Evolutionary conservation across 2,329 filamentous ascomycete genomes (phyloP).

Genomic region (Fusarium algeriense): DNA sequence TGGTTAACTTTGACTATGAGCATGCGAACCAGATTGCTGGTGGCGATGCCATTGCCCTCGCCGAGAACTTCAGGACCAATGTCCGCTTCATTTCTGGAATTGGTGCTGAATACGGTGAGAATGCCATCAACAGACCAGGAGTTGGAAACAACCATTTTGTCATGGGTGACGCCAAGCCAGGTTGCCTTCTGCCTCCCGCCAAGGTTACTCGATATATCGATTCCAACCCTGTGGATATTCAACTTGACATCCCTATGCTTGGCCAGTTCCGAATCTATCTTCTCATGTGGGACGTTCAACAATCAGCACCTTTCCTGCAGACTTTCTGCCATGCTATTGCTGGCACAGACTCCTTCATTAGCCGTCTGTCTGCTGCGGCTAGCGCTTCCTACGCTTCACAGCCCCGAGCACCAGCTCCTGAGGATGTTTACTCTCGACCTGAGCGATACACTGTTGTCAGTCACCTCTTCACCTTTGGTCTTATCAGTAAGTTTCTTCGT

Average conservation of each 20-base stretch:
- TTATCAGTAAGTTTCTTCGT: conserved; percentile 68
- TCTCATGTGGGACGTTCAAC: conserved; percentile 72
- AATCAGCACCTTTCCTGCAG: conserved; percentile 68
- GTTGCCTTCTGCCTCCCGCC: conserved; percentile 72
- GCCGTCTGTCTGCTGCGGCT: conserved; percentile 69
- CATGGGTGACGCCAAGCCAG: conserved; percentile 64
- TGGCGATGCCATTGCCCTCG: conserved; percentile 72
- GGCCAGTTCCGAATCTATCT: conserved; percentile 83
- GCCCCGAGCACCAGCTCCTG: conserved; percentile 66
- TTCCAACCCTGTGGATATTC: conserved; percentile 81
- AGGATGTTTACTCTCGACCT: conserved; percentile 75
- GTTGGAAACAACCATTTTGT: conserved; percentile 54
- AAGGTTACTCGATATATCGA: conserved; percentile 81
- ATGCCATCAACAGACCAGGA: conserved; percentile 61
- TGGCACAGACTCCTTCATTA: conserved; percentile 66
- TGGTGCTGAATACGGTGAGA: conserved; percentile 71
- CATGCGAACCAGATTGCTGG: conserved; percentile 70
- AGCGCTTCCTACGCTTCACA: conserved; percentile 71
- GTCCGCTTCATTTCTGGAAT: conserved; percentile 80
- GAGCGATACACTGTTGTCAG: conserved; percentile 77
- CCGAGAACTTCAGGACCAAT: conserved; percentile 77
- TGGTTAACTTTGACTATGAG: conserved; percentile 70
- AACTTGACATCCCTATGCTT: conserved; percentile 81
- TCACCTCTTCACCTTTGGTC: conserved; percentile 75
- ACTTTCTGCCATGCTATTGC: conserved; percentile 68